Conservation (phyloP, 306 rosid genomes). For the Lathyrus oleraceus region DNA sequence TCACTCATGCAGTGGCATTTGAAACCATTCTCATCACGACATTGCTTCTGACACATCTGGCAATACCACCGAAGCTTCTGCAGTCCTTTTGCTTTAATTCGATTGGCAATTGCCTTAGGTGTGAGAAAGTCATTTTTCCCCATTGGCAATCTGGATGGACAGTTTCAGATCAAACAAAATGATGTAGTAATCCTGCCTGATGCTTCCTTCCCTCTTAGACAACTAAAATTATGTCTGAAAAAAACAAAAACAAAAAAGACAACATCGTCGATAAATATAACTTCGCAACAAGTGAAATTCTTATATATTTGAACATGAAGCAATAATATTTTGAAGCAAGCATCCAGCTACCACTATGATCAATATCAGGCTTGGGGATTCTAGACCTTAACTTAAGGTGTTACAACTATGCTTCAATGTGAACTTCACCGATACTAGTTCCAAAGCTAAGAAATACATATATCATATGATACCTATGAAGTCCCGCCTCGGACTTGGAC, state of each 20-base stretch:
- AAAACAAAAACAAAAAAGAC: neutral
- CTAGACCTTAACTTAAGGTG: too few species aligned
- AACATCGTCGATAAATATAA: neutral
- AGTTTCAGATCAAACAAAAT: constrained; percentile 16
- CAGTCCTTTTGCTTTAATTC: constrained; percentile 89
- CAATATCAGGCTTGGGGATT: neutral
- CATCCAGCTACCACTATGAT: neutral
- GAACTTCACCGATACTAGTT: too few species aligned
- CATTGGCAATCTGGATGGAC: constrained; percentile 46
- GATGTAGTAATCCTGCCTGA: neutral
- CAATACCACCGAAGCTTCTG: constrained; percentile 97
- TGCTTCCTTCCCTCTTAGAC: constrained; percentile 4
- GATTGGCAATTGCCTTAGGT: constrained; percentile 85
- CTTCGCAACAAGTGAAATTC: neutral
- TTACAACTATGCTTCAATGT: too few species aligned
- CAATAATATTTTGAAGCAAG: neutral
- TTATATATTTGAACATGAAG: neutral
- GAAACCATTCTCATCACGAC: constrained; percentile 92
- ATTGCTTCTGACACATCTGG: constrained; percentile 98
- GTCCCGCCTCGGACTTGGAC: too few species aligned
- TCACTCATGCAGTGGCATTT: constrained; percentile 96
- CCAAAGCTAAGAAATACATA: too few species aligned
- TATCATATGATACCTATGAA: too few species aligned
- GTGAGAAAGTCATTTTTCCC: constrained; percentile 90
- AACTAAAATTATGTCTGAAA: neutral